Conservation (phyloP, 768 basidiomycete genomes). For the Dentipellis sp. region DNA sequence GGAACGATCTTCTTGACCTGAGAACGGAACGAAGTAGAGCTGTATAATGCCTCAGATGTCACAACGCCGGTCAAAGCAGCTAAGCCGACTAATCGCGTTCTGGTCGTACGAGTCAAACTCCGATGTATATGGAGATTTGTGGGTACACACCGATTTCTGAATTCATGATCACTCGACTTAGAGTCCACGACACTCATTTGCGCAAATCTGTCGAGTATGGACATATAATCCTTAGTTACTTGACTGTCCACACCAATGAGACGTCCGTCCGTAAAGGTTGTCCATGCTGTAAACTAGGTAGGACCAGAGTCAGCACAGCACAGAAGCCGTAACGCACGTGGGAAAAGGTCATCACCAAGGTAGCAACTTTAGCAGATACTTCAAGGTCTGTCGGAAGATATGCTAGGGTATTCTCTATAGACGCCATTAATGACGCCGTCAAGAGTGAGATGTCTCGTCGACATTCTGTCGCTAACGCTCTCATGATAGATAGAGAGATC, state of each 20-base stretch:
- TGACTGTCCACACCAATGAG: conserved; percentile 69
- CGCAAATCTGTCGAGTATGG: conserved; percentile 57
- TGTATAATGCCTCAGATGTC: conserved; percentile 78
- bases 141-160: conserved; percentile 54
- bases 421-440: conserved; percentile 58
- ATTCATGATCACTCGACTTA: conserved; percentile 52
- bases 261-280: conserved; percentile 83
- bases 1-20: conserved; percentile 66
- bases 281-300: conserved; percentile 82
- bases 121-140: background rate
- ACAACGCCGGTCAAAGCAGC: conserved; percentile 74
- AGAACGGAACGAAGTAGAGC: conserved; percentile 57
- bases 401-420: conserved; percentile 48
- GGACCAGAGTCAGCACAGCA: background rate
- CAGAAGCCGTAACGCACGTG: conserved; percentile 8
- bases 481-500: conserved; percentile 75
- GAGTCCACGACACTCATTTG: conserved; percentile 42
- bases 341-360: conserved; percentile 44
- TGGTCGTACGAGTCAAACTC: conserved; percentile 20
- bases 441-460: conserved; percentile 72
- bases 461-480: conserved; percentile 79
- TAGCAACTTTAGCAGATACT: conserved; percentile 67
- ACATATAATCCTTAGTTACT: conserved; percentile 63
- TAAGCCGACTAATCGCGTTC: conserved; percentile 79
- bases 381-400: conserved; percentile 60